These are phyloP conservation scores for Nymphaea thermarum DNA, from an alignment of 164 flowering plant species.

Conservation along the genomic window DNA sequence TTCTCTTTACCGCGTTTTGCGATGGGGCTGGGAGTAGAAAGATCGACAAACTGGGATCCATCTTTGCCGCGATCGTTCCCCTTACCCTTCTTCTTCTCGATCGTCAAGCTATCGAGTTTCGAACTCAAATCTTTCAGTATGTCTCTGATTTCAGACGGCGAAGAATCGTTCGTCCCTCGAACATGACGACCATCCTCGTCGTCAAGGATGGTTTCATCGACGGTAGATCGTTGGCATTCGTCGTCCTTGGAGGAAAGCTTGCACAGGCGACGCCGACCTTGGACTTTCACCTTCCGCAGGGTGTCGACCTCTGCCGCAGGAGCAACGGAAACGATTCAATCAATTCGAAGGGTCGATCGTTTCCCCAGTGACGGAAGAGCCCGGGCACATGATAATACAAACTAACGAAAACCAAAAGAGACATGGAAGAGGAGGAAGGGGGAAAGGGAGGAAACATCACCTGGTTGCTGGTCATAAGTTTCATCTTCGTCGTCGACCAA, in stretches of 20 bases:
- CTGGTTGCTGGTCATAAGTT: background rate
- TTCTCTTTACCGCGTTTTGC: background rate
- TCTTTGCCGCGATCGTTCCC: conserved; percentile 9
- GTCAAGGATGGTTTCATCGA: conserved; percentile 11
- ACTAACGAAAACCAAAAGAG: background rate
- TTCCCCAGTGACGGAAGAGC: background rate
- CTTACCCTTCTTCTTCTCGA: conserved; percentile 35
- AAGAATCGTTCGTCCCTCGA: conserved; percentile 27
- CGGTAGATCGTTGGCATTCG: background rate
- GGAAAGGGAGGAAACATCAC: conserved; percentile 1
- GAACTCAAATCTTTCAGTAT: conserved; percentile 59
- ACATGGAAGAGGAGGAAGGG: background rate
- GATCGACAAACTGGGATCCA: conserved; percentile 1
- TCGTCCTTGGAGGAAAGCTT: conserved; percentile 18
- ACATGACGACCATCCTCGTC: conserved; percentile 2
- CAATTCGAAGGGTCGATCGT: background rate
- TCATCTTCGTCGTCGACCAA: conserved; percentile 1
- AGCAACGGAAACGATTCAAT: background rate
- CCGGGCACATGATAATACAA: background rate
- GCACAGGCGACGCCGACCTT: conserved; percentile 46
- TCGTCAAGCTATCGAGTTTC: conserved; percentile 50
- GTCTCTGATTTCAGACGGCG: conserved; percentile 44
- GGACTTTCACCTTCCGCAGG: conserved; percentile 22
- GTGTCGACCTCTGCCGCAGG: conserved; percentile 14
- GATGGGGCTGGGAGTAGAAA: background rate